Evolutionary conservation across 1,284 basidiomycete genomes (phyloP).

Genomic region (Mixia osmundae): DNA sequence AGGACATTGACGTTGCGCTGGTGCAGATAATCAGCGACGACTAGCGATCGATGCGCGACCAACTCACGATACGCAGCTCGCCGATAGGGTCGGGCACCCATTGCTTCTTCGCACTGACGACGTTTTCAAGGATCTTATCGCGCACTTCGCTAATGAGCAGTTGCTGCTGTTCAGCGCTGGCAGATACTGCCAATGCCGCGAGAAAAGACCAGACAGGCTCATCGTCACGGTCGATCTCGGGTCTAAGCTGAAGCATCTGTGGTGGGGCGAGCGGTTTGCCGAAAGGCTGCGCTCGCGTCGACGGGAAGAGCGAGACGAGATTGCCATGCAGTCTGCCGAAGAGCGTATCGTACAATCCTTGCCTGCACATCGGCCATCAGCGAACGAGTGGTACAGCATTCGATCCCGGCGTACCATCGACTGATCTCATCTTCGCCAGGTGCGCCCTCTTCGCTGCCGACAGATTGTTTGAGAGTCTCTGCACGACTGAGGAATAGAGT

Average conservation of each 20-base stretch:
- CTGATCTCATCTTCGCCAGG: constrained; percentile 33
- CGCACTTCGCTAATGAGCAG: constrained; percentile 61
- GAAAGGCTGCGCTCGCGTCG: constrained; percentile 38
- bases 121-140: constrained; percentile 77
- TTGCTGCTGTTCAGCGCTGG: constrained; percentile 56
- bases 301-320: constrained; percentile 66
- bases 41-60: constrained; percentile 29
- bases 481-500: constrained; percentile 81
- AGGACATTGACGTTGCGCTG: constrained; percentile 54
- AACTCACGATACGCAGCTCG: constrained; percentile 13
- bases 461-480: constrained; percentile 53
- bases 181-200: constrained; percentile 65
- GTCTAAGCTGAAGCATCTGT: constrained; percentile 10
- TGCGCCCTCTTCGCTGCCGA: constrained; percentile 28
- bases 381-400: background rate
- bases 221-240: constrained; percentile 45
- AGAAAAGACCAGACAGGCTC: constrained; percentile 82
- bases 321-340: constrained; percentile 53
- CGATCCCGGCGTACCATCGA: constrained; percentile 41
- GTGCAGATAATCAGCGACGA: constrained; percentile 15
- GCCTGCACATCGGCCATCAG: constrained; percentile 32
- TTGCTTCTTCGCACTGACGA: constrained; percentile 42
- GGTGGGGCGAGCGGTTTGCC: constrained; percentile 26
- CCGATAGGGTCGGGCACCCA: background rate
- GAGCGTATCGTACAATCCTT: constrained; percentile 58